These are phyloP conservation scores for Boletus sp. DNA, from an alignment of 768 basidiomycete genomes.

Conservation along the genomic window DNA sequence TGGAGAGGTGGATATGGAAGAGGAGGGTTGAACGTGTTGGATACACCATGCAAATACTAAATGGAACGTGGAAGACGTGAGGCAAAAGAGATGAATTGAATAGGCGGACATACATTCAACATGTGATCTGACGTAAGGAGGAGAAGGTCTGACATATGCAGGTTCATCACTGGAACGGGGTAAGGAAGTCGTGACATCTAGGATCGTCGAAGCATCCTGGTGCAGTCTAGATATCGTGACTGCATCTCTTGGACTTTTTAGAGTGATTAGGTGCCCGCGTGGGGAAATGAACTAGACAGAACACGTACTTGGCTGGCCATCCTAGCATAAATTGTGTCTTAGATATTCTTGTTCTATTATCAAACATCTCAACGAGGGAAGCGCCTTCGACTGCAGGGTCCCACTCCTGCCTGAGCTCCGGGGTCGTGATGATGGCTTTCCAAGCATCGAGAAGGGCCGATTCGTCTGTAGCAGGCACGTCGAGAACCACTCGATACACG, in stretches of 20 bases:
- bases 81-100: slow-evolving; percentile 1
- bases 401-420: slow-evolving; percentile 88
- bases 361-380: slow-evolving; percentile 79
- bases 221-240: slow-evolving; percentile 90
- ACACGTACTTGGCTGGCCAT: slow-evolving; percentile 94
- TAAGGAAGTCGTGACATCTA: slow-evolving; percentile 91
- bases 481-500: slow-evolving; percentile 78
- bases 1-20: slow-evolving; percentile 31
- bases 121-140: slow-evolving; percentile 88
- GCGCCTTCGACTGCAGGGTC: slow-evolving; percentile 90
- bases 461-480: slow-evolving; percentile 62
- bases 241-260: slow-evolving; percentile 79
- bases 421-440: slow-evolving; percentile 79
- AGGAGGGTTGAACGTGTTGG: slow-evolving; percentile 53
- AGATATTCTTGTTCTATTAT: slow-evolving; percentile 77
- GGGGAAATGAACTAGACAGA: slow-evolving; percentile 11
- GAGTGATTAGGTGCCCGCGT: slow-evolving; percentile 8
- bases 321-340: slow-evolving; percentile 92
- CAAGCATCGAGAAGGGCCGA: slow-evolving; percentile 66
- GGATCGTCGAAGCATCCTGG: slow-evolving; percentile 73
- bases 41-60: slow-evolving; percentile 93
- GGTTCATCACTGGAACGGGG: slow-evolving; percentile 90
- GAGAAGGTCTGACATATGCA: slow-evolving; percentile 84
- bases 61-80: slow-evolving; percentile 5
- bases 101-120: slow-evolving; percentile 55